These are phyloP conservation scores for Polyporus tsugae DNA, from an alignment of 1,284 basidiomycete species.

Conservation along the genomic window DNA sequence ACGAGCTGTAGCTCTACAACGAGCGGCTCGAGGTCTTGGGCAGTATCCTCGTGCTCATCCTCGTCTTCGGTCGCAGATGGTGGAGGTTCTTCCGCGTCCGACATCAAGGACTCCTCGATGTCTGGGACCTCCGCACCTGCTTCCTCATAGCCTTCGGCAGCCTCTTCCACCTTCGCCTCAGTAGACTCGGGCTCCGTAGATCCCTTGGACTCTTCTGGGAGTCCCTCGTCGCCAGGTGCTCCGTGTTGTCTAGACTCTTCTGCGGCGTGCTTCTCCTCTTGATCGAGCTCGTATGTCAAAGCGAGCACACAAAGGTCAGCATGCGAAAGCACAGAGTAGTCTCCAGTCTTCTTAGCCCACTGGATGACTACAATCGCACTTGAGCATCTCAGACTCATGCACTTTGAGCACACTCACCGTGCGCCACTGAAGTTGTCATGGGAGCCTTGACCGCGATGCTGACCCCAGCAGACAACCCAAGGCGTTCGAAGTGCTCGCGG, in stretches of 20 bases:
- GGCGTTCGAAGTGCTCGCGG: slow-evolving; percentile 83
- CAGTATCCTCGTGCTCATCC: slow-evolving; percentile 17
- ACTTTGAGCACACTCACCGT: slow-evolving; percentile 61
- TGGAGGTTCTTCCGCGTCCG: slow-evolving; percentile 31
- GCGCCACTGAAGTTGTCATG: slow-evolving; percentile 74
- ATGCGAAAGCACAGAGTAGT: slow-evolving; percentile 92
- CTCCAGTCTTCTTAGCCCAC: slow-evolving; percentile 96
- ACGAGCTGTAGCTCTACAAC: slow-evolving; percentile 56
- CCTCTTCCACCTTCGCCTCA: slow-evolving; percentile 4
- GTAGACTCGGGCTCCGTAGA: slow-evolving; percentile 3
- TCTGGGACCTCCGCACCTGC: background rate
- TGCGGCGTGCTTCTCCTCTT: slow-evolving; percentile 48
- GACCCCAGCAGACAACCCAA: slow-evolving; percentile 79
- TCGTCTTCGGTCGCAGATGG: slow-evolving; percentile 28
- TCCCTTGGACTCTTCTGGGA: background rate
- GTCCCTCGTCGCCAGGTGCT: background rate
- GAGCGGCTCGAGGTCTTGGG: slow-evolving; percentile 45
- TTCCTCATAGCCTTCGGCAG: background rate
- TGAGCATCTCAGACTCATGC: slow-evolving; percentile 18
- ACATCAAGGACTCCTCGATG: slow-evolving; percentile 25
- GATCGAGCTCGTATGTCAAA: slow-evolving; percentile 83
- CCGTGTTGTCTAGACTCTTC: background rate
- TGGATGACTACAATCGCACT: slow-evolving; percentile 71
- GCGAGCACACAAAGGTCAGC: slow-evolving; percentile 94
- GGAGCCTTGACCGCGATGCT: slow-evolving; percentile 80